These are phyloP conservation scores for Neofusicoccum kwambonambiense DNA, from an alignment of 2,329 filamentous ascomycete species.

Conservation along the genomic window DNA sequence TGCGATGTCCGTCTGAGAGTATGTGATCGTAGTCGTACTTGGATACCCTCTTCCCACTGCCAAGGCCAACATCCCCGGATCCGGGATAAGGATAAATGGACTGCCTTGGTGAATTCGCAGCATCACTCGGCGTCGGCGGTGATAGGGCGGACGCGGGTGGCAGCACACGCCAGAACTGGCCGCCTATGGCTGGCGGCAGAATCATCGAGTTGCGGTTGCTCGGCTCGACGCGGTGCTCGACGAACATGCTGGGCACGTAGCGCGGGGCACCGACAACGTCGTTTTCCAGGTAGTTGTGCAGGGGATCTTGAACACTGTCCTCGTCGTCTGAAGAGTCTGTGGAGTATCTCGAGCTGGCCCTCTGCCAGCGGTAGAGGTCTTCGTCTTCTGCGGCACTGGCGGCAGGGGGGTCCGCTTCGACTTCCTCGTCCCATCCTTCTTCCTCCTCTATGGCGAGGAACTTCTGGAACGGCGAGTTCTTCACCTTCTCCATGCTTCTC, in stretches of 20 bases:
- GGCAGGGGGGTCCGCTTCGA: not conserved
- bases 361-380: not conserved
- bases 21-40: not conserved
- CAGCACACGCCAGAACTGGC: constrained; percentile 7
- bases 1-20: not conserved
- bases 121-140: not conserved
- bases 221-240: constrained; percentile 7
- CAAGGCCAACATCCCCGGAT: not conserved
- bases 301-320: not conserved
- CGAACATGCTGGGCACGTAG: constrained; percentile 16
- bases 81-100: not conserved
- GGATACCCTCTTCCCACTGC: not conserved
- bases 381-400: not conserved
- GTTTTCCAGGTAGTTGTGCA: constrained; percentile 7
- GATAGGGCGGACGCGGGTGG: not conserved
- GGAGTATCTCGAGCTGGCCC: constrained; percentile 9
- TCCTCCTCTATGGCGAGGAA: constrained; percentile 22
- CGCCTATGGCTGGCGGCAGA: not conserved
- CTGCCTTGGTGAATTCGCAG: not conserved
- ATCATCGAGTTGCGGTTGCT: constrained; percentile 17
- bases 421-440: not conserved
- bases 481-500: constrained; percentile 51
- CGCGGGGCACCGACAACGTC: not conserved
- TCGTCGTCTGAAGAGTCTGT: not conserved
- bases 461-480: constrained; percentile 48